Percentiles rank a stretch among this genome's conserved stretches.
Conservation (phyloP, 2,329 filamentous ascomycete species). For the Tricladium varicosporioides region DNA sequence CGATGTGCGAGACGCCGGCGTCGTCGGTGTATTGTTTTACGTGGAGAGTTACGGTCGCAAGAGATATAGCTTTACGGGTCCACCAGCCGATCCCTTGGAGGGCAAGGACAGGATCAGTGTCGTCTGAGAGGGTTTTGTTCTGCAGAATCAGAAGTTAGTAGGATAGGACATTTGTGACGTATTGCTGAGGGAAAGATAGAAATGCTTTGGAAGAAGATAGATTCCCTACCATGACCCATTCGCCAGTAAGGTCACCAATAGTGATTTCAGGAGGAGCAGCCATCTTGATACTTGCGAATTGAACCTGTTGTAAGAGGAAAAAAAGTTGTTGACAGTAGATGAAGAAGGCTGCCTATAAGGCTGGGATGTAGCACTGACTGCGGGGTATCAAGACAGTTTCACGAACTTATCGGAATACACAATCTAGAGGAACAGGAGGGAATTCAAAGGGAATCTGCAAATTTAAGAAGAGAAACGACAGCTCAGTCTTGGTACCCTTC, state of each 20-base stretch:
- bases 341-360: background rate
- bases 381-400: background rate
- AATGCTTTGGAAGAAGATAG: background rate
- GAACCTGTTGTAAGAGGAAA: background rate
- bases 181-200: background rate
- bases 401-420: background rate
- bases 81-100: conserved; percentile 59
- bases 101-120: conserved; percentile 55
- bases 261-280: conserved; percentile 52
- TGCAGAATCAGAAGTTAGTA: conserved; percentile 29
- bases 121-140: conserved; percentile 61
- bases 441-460: background rate
- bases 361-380: background rate
- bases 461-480: background rate
- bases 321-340: background rate
- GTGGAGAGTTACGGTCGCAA: conserved; percentile 54
- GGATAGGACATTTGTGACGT: background rate
- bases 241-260: conserved; percentile 50
- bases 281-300: conserved; percentile 38
- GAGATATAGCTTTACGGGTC: conserved; percentile 55
- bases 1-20: conserved; percentile 46
- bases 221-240: conserved; percentile 49
- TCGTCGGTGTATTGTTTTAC: conserved; percentile 42
- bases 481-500: background rate
- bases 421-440: background rate